These are phyloP conservation scores for Plasmopara halstedii DNA, from an alignment of 352 stramenopile genomes.

Conservation along the genomic window DNA sequence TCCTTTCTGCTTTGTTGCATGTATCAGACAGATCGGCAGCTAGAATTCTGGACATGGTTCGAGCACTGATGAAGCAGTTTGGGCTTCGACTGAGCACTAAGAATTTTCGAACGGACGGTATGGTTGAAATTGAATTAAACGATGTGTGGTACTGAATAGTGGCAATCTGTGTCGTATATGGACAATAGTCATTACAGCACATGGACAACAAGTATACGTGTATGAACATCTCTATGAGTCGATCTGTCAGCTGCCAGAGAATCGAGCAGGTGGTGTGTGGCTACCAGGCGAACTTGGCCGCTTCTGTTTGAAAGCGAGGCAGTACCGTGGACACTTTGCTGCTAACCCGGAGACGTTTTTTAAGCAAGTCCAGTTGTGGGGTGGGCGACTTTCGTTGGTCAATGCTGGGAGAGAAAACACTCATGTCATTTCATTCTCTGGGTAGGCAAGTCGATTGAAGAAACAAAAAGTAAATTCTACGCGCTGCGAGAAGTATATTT, in stretches of 20 bases:
- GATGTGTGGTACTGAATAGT: neutral
- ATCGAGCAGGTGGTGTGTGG: constrained; percentile 50
- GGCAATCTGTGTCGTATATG: neutral
- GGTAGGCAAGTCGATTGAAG: constrained; percentile 46
- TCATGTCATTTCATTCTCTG: neutral
- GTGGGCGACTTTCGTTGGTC: no score
- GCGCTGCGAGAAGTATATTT: constrained; percentile 59
- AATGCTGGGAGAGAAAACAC: no score
- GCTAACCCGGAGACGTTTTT: constrained; percentile 49
- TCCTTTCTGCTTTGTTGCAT: neutral
- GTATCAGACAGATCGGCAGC: constrained; percentile 22
- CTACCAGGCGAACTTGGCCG: constrained; percentile 56
- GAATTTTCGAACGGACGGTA: constrained; percentile 60
- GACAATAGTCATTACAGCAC: constrained; percentile 19
- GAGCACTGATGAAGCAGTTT: constrained; percentile 52
- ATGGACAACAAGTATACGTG: constrained; percentile 35
- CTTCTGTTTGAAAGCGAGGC: constrained; percentile 50
- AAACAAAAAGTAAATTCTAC: constrained; percentile 70
- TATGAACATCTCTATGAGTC: constrained; percentile 72
- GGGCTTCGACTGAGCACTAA: constrained; percentile 52
- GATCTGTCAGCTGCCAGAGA: constrained; percentile 46
- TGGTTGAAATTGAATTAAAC: no score
- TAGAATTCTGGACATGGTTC: constrained; percentile 41
- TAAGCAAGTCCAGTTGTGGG: constrained; percentile 54
- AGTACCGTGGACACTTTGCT: constrained; percentile 41